Evolutionary conservation across 2,329 filamentous ascomycete genomes (phyloP).

Genomic region (Chalara sp.): DNA sequence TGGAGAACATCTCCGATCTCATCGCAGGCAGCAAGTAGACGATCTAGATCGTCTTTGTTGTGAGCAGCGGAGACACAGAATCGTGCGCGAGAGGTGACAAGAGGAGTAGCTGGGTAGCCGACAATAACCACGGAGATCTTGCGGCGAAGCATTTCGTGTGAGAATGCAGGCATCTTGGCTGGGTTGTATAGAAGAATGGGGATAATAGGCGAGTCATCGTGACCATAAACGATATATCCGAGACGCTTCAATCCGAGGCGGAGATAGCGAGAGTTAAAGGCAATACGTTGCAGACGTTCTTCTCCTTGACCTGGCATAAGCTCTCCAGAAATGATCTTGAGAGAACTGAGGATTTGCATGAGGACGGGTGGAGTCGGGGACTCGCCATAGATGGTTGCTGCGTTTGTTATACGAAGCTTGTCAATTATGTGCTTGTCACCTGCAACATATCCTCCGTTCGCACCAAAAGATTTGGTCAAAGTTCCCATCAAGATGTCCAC

Average conservation of each 20-base stretch:
- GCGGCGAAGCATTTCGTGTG: constrained; percentile 94
- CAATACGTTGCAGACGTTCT: constrained; percentile 89
- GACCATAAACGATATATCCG: constrained; percentile 92
- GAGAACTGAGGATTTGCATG: constrained; percentile 80
- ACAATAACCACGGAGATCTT: constrained; percentile 98
- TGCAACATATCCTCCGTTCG: constrained; percentile 93
- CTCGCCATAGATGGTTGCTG: constrained; percentile 81
- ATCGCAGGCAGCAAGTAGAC: constrained; percentile 81
- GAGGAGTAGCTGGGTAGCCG: constrained; percentile 90
- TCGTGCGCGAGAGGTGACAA: constrained; percentile 88
- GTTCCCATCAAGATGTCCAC: constrained; percentile 98
- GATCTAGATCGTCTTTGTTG: constrained; percentile 96
- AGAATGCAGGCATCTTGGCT: constrained; percentile 98
- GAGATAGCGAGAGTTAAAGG: constrained; percentile 98
- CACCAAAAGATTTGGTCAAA: constrained; percentile 95
- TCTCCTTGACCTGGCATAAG: constrained; percentile 85
- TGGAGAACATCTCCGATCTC: constrained; percentile 88
- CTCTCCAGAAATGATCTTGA: constrained; percentile 86
- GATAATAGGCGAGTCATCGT: constrained; percentile 96
- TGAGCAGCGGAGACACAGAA: constrained; percentile 96
- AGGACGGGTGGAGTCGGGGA: constrained; percentile 81
- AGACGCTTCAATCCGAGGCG: constrained; percentile 93
- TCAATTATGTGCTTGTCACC: constrained; percentile 87
- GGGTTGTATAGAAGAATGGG: constrained; percentile 93
- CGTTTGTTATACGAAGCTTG: constrained; percentile 80